phyloP scores from a whole-genome alignment of 345 rosid genomes.

The Physaria fendleri region DNA sequence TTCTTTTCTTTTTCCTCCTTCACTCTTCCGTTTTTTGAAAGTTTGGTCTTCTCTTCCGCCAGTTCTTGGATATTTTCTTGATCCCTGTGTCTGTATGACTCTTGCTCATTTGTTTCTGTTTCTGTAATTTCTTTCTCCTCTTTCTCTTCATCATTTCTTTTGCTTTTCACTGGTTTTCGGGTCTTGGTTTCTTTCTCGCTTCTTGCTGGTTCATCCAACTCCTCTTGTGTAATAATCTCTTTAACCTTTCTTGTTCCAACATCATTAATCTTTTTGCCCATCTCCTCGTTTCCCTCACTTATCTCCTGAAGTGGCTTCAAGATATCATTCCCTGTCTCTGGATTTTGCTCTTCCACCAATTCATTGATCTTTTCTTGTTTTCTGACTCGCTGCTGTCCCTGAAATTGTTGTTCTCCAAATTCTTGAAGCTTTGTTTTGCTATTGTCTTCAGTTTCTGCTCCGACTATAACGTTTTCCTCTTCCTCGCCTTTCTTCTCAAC shows the following conservation, averaged over 20 bases:
- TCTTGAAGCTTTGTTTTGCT: not conserved
- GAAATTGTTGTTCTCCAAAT: not conserved
- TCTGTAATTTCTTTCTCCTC: not conserved
- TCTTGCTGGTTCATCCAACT: not conserved
- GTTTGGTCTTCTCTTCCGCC: not conserved
- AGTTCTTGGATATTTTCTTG: not conserved
- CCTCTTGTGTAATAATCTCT: not conserved
- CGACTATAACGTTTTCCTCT: not conserved
- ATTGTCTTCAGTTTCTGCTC: not conserved
- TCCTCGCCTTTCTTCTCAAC: not conserved
- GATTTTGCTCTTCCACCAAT: not conserved
- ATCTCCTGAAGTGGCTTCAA: not conserved
- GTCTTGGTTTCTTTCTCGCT: constrained; percentile 3
- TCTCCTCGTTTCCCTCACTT: constrained; percentile 5
- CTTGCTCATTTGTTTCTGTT: constrained; percentile 12
- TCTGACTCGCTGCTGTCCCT: not conserved
- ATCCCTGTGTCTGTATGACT: constrained; percentile 6
- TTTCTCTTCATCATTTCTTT: constrained; percentile 2
- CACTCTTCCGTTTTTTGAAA: not conserved
- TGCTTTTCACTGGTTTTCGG: not conserved
- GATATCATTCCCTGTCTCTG: not conserved
- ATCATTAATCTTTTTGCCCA: not conserved
- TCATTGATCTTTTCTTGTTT: not conserved
- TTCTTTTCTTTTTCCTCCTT: not conserved
- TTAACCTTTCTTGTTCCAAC: not conserved